Percentiles rank a stretch among this genome's conserved stretches.
These are phyloP conservation scores for Claviceps arundinis DNA, from an alignment of 2,329 filamentous ascomycete species.

Conservation along the genomic window DNA sequence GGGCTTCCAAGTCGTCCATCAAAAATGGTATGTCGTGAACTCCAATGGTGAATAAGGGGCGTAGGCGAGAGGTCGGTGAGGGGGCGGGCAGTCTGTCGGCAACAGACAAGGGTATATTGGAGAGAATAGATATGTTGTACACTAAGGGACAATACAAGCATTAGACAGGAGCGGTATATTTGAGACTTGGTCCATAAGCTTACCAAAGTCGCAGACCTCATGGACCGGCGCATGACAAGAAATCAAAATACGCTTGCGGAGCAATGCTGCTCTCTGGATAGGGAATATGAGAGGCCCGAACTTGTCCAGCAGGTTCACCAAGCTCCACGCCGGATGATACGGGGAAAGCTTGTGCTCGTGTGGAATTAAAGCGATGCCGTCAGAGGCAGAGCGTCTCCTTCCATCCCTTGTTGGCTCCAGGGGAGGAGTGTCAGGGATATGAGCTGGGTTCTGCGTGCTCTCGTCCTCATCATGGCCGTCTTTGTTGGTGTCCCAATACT, in stretches of 20 bases:
- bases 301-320: constrained; percentile 61
- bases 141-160: constrained; percentile 35
- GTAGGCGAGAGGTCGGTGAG: constrained; percentile 50
- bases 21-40: constrained; percentile 84
- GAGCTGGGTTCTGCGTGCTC: constrained; percentile 1
- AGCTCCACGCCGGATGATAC: constrained; percentile 76
- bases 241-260: constrained; percentile 80
- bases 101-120: constrained; percentile 69
- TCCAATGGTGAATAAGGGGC: constrained; percentile 83
- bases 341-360: constrained; percentile 55
- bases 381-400: constrained; percentile 47
- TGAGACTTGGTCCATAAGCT: constrained; percentile 7
- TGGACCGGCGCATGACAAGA: constrained; percentile 78
- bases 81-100: constrained; percentile 53
- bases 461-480: constrained; percentile 19
- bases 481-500: constrained; percentile 59
- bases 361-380: constrained; percentile 44
- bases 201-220: constrained; percentile 79
- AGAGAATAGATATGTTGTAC: constrained; percentile 86
- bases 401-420: constrained; percentile 29
- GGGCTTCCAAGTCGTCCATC: constrained; percentile 42
- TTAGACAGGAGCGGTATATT: background rate
- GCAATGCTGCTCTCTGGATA: constrained; percentile 71
- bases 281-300: constrained; percentile 91
- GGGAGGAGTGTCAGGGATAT: constrained; percentile 23